Evolutionary conservation across 2,329 filamentous ascomycete genomes (phyloP), one percentile per base, ranked within the genome.

Genomic region (Massarina eburnea): DNA sequence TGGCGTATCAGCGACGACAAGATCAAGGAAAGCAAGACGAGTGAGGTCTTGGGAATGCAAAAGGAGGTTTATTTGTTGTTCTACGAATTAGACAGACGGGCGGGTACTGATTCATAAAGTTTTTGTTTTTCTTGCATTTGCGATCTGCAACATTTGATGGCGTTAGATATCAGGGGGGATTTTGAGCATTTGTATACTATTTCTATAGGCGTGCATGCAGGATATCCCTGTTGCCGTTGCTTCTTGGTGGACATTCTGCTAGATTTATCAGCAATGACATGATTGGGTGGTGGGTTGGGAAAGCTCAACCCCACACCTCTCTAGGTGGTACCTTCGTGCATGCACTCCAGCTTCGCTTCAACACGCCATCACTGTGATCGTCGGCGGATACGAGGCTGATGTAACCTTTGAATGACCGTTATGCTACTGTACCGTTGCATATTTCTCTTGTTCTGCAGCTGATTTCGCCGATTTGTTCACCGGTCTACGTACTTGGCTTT

Each of bases 1-100:
- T 99, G 94, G 94, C 84, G 94, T 27, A 95, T 99, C 55, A 96
- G 91, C 55, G 94, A 99, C 67, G 94, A 99, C 56, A 96, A 95
- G 71, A 83, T 97, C 61, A 94, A 92, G 66, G 92, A 97, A 71
- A 87, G 90, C 56, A 96, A 91, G 76, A 97, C 91, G 5, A 83
- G 80, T 43, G 94, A 99, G 58, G 90, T 99, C 6, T 71, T 99
- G 46, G 83, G 84, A 7, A 96, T 96, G 91, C 91, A 96, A 72
- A 86, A 86, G 61, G 94, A 99, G 71, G 92, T 97, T 1, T 99
- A 99, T 69, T 75, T 99, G 66, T 72, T 99, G 41, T 99, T 99
- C 70, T 99, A 99, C 71, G 92, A 97, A 75, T 74, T 95, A 59
- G 88, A 92, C 39, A 57, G 48, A 43, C 45, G 45, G 36, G 32